Evolutionary conservation across 371 early-diverging fungal species (phyloP), one percentile per base, ranked within the genome.

Genomic region (Syncephalastrum monosporum): DNA sequence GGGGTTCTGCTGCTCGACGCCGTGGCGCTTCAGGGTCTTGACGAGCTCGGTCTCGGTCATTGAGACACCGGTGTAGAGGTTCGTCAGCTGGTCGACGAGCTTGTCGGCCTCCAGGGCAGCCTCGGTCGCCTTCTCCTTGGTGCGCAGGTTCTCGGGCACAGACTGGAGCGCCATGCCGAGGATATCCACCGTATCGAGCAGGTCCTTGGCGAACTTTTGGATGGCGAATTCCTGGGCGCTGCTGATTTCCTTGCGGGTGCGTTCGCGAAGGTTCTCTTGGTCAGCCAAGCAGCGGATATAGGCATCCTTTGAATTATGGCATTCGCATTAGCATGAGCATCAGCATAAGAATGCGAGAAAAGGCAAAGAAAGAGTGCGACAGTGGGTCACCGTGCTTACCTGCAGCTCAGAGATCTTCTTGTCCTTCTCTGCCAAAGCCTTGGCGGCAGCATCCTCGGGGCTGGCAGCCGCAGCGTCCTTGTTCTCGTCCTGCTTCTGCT

Each of bases 131-230:
- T 59, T 44, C n/a, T 67, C 67, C 64, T 74, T 71, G 54, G 59
- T 49, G 56, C 71, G 73, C 41, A 74, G 49, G 14, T 65, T 64
- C 29, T 67, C 66, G 15, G 93, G 91, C 5, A 93, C 92, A 33
- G 91, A 76, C 25, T 83, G 77, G 50, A 99, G 74, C 3, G 99
- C 98, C 75, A 97, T 75, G 46, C 76, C 79, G 62, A 99, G 80
- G 51, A 96, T 88, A 71, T 99, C 99, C 14, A 91, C 93, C 0
- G 94, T 92, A 33, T 89, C 88, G n/a, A 99, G 77, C 41, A 99
- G 74, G 64, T 99, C 98, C 75, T 94, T 97, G 67, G 96, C 96
- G 69, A 99, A 99, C 80, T 92, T 93, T 71, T 92, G 92, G 64
- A 97, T 94, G 1, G 97, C 93, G 71, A 84, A 96, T 23, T 86